Evolutionary conservation across 1,284 basidiomycete genomes (phyloP).

Genomic region (Pulchroboletus neoregius): DNA sequence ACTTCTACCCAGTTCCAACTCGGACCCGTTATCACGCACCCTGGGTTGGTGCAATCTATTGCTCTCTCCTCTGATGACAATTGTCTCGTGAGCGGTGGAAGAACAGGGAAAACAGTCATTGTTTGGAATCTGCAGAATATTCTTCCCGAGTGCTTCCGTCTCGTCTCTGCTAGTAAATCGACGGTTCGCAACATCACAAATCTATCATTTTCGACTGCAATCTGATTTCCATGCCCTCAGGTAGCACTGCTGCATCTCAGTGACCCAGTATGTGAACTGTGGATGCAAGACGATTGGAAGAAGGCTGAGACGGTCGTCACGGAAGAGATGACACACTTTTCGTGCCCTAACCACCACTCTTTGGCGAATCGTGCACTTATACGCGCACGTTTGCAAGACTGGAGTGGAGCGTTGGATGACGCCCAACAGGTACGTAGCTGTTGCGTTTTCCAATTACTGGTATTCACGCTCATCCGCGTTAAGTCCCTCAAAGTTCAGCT

Average conservation of each 20-base stretch:
- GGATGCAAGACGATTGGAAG: constrained; percentile 1
- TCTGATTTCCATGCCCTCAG: neutral
- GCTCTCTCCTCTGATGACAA: constrained; percentile 9
- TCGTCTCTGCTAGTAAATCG: neutral
- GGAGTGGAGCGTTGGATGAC: constrained; percentile 1
- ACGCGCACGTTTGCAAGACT: constrained; percentile 1
- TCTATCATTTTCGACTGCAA: neutral
- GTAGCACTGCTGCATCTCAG: constrained; percentile 4
- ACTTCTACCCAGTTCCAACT: constrained; percentile 5
- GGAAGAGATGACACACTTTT: neutral
- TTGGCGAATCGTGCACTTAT: constrained; percentile 4
- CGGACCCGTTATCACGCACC: constrained; percentile 7
- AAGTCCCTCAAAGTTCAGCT: constrained; percentile 3
- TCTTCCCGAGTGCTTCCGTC: constrained; percentile 2
- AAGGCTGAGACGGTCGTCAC: neutral
- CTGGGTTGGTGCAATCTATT: constrained; percentile 11
- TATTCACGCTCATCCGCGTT: neutral
- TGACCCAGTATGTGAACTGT: neutral
- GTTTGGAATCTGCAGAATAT: constrained; percentile 7
- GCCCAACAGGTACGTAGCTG: constrained; percentile 1
- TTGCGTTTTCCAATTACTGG: neutral
- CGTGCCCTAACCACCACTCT: neutral
- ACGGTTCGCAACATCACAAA: neutral
- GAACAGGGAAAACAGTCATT: constrained; percentile 3
- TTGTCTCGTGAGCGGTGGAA: constrained; percentile 8